Base-by-base conservation (phyloP, 148 eudicot genomes). In the Amaranthus palmeri region DNA sequence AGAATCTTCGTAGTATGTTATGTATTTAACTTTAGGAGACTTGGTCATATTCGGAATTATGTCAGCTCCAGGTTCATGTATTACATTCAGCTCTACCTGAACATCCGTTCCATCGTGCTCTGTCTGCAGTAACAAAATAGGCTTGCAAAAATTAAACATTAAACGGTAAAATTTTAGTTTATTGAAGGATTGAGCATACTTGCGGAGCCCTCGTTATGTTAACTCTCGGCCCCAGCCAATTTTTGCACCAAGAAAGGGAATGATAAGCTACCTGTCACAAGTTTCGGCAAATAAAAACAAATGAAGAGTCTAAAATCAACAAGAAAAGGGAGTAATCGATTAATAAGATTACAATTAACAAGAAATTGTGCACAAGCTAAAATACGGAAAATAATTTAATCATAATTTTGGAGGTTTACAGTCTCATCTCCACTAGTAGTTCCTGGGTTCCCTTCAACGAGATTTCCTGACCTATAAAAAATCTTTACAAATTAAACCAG, bases 201-300 rank as follows among this genome's bases (percentile, higher is more conserved):
- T 95, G 98, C 63, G 98, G 98, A 75, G 98, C 82, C 82, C 98
- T 95, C 69, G 98, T 91, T 79, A 95, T 86, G 84, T 91, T 95
- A 61, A 95, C 98, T 64, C 76, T 82, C 56, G 93, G 81, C 75
- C 98, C 98, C 77, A 95, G 81, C 98, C 98, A 95, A 80, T 80
- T 89, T 83, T 95, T 95, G 85, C 98, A 95, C 97, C 93, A 95
- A 73, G 98, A 91, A 80, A 95, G 97, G 36, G 98, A 95, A 84
- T 95, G 78, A 78, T 95, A 95, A 11, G 98, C 83, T 62, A 91
- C 98, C 98, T 93, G 83, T n/a, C 68, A 78, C 61, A 65, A 59
- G 57, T 55, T 44, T 51, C 14, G 36, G 42, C 52, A 46, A 48
- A 17, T 42, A 48, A n/a, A 18, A n/a, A 8, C 12, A 65, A 7